A percentile compares a stretch with the other conserved stretches of the same genome.
phyloP scores from a whole-genome alignment of 2,329 filamentous ascomycete genomes.

The Trichocomaceae sp. region DNA sequence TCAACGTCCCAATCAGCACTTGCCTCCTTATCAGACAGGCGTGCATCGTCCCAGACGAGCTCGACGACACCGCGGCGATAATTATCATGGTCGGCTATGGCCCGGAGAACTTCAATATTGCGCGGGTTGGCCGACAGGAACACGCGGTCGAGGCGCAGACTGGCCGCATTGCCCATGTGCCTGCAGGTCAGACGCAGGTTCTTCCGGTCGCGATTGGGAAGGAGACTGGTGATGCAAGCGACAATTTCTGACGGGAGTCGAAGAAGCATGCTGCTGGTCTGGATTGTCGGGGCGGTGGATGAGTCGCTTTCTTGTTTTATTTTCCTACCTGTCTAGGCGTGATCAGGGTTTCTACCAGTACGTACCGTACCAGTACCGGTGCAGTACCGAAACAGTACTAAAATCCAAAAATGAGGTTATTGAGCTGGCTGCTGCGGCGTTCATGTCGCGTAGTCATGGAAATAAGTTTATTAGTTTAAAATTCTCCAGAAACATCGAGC shows the following conservation, averaged over 20 bases:
- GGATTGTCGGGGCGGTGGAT: too few species aligned
- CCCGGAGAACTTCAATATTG: conserved; percentile 32
- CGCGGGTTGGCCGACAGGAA: conserved; percentile 37
- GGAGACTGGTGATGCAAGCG: background rate
- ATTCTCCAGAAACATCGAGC: too few species aligned
- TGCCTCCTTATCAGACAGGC: background rate
- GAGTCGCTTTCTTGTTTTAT: too few species aligned
- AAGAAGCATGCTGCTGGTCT: too few species aligned
- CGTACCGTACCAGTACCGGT: too few species aligned
- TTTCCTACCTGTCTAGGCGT: too few species aligned
- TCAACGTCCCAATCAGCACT: background rate
- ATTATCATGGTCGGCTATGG: conserved; percentile 31
- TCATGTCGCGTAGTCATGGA: too few species aligned
- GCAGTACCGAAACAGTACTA: too few species aligned
- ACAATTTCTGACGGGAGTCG: background rate
- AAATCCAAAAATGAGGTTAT: too few species aligned
- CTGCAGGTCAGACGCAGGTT: conserved; percentile 21
- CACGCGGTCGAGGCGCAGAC: conserved; percentile 29
- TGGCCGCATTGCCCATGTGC: conserved; percentile 10
- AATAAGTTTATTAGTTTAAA: too few species aligned
- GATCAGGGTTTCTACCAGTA: too few species aligned
- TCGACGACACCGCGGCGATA: conserved; percentile 29
- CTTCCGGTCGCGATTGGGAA: conserved; percentile 23
- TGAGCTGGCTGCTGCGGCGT: too few species aligned
- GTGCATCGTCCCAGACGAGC: conserved; percentile 27